phyloP scores from a whole-genome alignment of 805 yeast genomes.

The Nematodospora valgi region DNA sequence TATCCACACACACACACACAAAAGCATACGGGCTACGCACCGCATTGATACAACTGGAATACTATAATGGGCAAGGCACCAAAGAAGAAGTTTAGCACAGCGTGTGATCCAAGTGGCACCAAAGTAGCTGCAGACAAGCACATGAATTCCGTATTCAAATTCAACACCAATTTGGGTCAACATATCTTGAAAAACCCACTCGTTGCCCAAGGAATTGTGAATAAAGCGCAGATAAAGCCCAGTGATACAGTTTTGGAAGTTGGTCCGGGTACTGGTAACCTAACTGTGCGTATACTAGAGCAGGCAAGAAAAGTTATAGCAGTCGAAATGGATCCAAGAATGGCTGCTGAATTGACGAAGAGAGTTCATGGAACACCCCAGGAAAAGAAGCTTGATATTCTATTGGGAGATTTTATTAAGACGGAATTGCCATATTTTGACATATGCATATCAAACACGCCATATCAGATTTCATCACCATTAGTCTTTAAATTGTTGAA shows the following conservation, averaged over 20 bases:
- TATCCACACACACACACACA: too few species aligned
- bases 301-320: slow-evolving; percentile 94
- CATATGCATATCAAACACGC: slow-evolving; percentile 94
- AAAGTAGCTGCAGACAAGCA: slow-evolving; percentile 70
- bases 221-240: slow-evolving; percentile 89
- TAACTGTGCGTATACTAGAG: slow-evolving; percentile 88
- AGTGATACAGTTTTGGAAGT: slow-evolving; percentile 92
- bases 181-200: slow-evolving; percentile 94
- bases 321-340: slow-evolving; percentile 98
- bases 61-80: slow-evolving; percentile 57
- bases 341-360: slow-evolving; percentile 98
- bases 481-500: slow-evolving; percentile 87
- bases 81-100: slow-evolving; percentile 55
- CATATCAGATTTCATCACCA: slow-evolving; percentile 96
- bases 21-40: too few species aligned
- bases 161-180: slow-evolving; percentile 95
- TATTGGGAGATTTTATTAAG: slow-evolving; percentile 95
- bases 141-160: slow-evolving; percentile 83
- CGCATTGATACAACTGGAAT: background rate
- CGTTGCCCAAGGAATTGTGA: slow-evolving; percentile 97
- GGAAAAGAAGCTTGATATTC: slow-evolving; percentile 85
- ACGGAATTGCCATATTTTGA: slow-evolving; percentile 93
- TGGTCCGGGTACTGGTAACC: slow-evolving; percentile 99
- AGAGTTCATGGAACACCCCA: slow-evolving; percentile 97
- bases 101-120: slow-evolving; percentile 45